phyloP scores from a whole-genome alignment of 441 rosid species.

The Croton setiger region DNA sequence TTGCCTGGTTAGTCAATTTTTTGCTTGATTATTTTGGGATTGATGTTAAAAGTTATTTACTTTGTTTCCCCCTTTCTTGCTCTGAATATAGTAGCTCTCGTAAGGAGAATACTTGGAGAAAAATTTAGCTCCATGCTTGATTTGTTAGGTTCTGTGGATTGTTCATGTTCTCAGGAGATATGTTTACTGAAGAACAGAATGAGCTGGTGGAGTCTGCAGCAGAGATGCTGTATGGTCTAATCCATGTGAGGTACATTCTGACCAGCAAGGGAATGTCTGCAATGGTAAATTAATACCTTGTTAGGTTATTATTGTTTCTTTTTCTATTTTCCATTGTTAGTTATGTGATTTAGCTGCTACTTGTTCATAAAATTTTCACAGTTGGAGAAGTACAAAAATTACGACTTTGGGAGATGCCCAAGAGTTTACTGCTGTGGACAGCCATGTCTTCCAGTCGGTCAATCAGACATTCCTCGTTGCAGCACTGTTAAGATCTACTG shows the following conservation, averaged over 20 bases:
- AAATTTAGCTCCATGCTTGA: no score
- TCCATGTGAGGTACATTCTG: slow-evolving; percentile 87
- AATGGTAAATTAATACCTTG: slow-evolving; percentile 45
- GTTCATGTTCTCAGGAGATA: slow-evolving; percentile 48
- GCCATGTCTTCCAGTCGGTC: slow-evolving; percentile 98
- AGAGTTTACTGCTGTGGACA: slow-evolving; percentile 98
- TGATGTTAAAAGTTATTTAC: no score
- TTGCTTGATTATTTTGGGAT: not conserved
- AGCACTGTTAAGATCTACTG: slow-evolving; percentile 92
- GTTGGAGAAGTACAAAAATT: slow-evolving; percentile 90
- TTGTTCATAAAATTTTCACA: slow-evolving; percentile 29
- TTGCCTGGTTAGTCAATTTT: slow-evolving; percentile 8
- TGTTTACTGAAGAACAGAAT: slow-evolving; percentile 96
- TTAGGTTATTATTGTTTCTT: no score
- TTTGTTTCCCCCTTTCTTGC: no score
- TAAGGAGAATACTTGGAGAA: no score
- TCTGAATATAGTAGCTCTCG: no score
- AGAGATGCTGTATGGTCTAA: slow-evolving; percentile 92
- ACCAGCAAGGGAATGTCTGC: slow-evolving; percentile 96
- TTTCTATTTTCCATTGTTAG: no score
- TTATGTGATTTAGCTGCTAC: not conserved
- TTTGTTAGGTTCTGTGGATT: no score
- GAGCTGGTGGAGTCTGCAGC: slow-evolving; percentile 97
- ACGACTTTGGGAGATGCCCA: slow-evolving; percentile 97
- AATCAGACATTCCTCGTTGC: slow-evolving; percentile 91